phyloP scores from a whole-genome alignment of 1,284 basidiomycete genomes.

The Sphagnurus paluster region DNA sequence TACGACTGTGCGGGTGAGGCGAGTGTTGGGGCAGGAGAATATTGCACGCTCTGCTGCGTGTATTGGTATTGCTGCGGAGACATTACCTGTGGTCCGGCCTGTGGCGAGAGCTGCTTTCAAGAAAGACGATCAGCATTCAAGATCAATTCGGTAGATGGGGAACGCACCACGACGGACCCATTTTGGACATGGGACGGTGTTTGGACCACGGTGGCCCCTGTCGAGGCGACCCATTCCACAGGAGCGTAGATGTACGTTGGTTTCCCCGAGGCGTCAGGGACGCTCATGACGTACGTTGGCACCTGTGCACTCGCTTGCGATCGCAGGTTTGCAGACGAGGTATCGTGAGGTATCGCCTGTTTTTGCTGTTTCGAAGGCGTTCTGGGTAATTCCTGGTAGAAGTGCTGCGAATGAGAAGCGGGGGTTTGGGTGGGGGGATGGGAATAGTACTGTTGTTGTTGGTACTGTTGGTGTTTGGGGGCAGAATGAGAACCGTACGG shows the following conservation, averaged over 20 bases:
- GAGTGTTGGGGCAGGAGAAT: too few relatives aligned
- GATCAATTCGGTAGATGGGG: neutral
- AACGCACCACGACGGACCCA: slow-evolving; percentile 10
- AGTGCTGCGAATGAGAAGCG: slow-evolving; percentile 8
- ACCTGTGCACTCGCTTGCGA: neutral
- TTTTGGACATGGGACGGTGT: neutral
- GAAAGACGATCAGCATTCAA: neutral
- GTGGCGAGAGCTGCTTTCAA: too few relatives aligned
- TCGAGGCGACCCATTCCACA: slow-evolving; percentile 4
- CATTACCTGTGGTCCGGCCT: too few relatives aligned
- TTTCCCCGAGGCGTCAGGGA: slow-evolving; percentile 3
- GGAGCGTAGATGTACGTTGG: slow-evolving; percentile 13
- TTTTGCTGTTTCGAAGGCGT: neutral
- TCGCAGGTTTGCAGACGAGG: neutral
- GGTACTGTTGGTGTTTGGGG: neutral
- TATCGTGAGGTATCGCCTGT: neutral
- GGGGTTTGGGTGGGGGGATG: neutral
- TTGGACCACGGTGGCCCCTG: slow-evolving; percentile 8
- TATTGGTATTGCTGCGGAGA: too few relatives aligned
- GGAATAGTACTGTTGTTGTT: neutral
- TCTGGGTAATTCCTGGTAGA: neutral
- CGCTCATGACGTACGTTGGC: neutral
- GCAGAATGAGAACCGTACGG: neutral
- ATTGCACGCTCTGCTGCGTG: too few relatives aligned
- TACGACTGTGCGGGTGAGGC: too few relatives aligned